Evolutionary conservation across 352 stramenopile species (phyloP), one percentile per base, ranked within the genome.

Genomic region (Pythium brachiatum): DNA sequence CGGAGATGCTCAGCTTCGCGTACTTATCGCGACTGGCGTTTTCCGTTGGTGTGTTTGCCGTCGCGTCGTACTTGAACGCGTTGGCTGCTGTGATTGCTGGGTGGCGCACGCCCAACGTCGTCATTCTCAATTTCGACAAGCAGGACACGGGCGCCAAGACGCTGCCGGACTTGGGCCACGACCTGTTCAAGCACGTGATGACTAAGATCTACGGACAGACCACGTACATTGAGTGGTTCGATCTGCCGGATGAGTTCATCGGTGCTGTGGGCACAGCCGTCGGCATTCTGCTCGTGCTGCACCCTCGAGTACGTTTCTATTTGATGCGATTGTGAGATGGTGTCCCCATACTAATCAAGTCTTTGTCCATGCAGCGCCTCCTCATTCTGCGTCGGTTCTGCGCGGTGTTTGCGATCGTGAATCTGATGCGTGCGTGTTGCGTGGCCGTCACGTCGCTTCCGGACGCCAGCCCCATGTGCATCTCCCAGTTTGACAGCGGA

Each of bases 151-250:
- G 67, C 51, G 57, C 66, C 36, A 93, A 94, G 76, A 94, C 86
- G 39, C 75, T 95, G 16, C 86, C 86, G 15, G 86, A 95, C 41
- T 72, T 95, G 15, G 86, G 86, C 34, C 86, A 95, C 63, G 86
- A 95, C 57, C 74, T 92, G 34, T 94, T 95, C 70, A 92, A 91
- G 55, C 90, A 77, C 66, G 83, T 93, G 65, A 90, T 88, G 80
- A 83, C 73, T 43, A 89, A 89, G 68, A 82, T 93, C 64, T 95
- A 93, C 61, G 86, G 86, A 51, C 75, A 90, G 21, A 90, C 83
- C 15, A 80, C 79, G 41, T 86, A 89, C 61, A 92, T 94, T 66
- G 82, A 91, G 66, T 92, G 85, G 79, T 93, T 94, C 55, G 79
- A 91, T 62, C 69, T 95, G 38, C 86, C 86, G 0, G 86, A 95